Evolutionary conservation across 2,329 filamentous ascomycete species (phyloP), one percentile per base, ranked within the genome.

Genomic region (Colletotrichum scovillei): DNA sequence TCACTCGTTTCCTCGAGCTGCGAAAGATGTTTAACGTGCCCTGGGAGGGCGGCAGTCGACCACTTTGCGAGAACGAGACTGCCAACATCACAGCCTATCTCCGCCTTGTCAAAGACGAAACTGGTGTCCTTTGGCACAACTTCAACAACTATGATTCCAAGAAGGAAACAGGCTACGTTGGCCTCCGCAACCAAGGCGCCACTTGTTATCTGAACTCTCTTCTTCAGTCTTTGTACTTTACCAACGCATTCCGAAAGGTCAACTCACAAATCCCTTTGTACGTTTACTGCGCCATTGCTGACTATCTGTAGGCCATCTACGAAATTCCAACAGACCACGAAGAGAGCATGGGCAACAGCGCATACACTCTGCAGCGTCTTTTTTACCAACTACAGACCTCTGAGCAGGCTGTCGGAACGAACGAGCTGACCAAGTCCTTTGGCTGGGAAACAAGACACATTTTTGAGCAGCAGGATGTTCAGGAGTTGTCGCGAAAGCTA

Each of bases 371-470:
- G 24, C 97, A 99, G 82, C 90, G 97, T 75, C 88, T 99, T 19
- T 99, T 99, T 83, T 98, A 98, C 80, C 94, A 95, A 77, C 88
- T 99, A 24, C 97, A 99, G 82, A 97, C 95, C 14, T 96, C 93
- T 52, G 92, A 92, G 64, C 86, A 88, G 46, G 94, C 97, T 0
- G 96, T 99, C 2, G 91, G 94, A 52, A 99, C 97, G 1, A 95
- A 93, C 64, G 97, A 99, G 80, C 89, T 99, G 52, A 99, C 97
- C 7, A 94, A 95, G 77, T 98, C 97, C 0, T 99, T 99, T 81
- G 97, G 97, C 28, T 99, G 97, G 97, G 96, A 99, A 79, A 97
- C 96, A 2, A 91, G 95, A 76, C 96, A 99, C 80, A 98, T 98
- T 66, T 99, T 99, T 78, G 96, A 98, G 84, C 97, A 99, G 81